These are phyloP conservation scores for Mycena sp. DNA, from an alignment of 1,284 basidiomycete species.

Conservation along the genomic window DNA sequence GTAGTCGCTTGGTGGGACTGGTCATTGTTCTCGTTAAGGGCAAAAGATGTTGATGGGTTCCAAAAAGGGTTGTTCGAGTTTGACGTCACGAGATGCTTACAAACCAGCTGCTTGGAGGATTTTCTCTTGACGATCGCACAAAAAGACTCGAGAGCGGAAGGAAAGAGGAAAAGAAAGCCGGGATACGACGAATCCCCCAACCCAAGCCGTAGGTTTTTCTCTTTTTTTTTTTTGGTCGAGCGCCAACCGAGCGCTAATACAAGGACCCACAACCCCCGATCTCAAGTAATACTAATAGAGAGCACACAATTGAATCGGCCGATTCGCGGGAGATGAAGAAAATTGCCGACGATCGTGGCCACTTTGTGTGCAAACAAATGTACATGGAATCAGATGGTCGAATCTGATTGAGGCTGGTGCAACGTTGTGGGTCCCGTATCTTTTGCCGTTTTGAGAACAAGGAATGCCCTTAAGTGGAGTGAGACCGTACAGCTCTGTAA, in stretches of 20 bases:
- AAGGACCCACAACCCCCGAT: constrained; percentile 15
- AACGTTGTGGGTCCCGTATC: constrained; percentile 4
- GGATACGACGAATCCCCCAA: too few species aligned
- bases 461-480: not conserved
- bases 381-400: constrained; percentile 5
- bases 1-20: constrained; percentile 49
- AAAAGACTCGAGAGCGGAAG: too few species aligned
- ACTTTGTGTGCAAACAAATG: constrained; percentile 1
- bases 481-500: not conserved
- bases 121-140: too few species aligned
- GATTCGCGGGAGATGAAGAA: not conserved
- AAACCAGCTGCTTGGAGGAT: too few species aligned
- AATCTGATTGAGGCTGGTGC: not conserved
- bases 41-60: constrained; percentile 1
- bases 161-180: not conserved
- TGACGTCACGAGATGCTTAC: not conserved
- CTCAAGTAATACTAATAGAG: not conserved
- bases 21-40: constrained; percentile 19
- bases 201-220: not conserved
- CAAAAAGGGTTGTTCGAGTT: not conserved
- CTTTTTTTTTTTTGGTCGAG: not conserved
- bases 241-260: not conserved
- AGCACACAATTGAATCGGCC: not conserved
- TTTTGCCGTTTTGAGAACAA: constrained; percentile 15
- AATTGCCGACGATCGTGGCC: constrained; percentile 4